Evolutionary conservation across 345 rosid species (phyloP).

Genomic region (Syzygium oleosum): DNA sequence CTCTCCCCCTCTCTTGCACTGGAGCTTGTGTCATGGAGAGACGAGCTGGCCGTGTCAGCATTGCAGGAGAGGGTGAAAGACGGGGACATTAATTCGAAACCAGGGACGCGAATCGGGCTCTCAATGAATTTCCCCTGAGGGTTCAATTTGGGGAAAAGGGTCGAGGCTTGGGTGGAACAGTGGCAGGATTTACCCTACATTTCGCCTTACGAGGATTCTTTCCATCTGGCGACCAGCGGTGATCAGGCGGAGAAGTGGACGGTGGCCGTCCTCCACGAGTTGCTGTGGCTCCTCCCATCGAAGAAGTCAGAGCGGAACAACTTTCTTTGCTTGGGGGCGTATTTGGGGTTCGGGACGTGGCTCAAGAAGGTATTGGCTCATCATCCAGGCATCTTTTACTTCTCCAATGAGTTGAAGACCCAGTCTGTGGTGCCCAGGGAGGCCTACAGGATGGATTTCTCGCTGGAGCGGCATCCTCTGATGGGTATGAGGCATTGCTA

Average conservation of each 20-base stretch:
- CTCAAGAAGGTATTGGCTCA: constrained; percentile 58
- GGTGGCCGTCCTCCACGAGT: constrained; percentile 72
- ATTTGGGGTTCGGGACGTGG: constrained; percentile 52
- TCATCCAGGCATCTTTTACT: constrained; percentile 80
- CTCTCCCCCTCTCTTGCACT: constrained; percentile 15
- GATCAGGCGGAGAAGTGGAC: constrained; percentile 79
- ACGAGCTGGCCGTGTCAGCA: constrained; percentile 47
- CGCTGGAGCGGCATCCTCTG: constrained; percentile 58
- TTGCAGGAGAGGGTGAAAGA: constrained; percentile 43
- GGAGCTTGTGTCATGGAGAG: constrained; percentile 40
- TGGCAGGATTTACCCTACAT: constrained; percentile 79
- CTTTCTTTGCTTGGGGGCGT: constrained; percentile 50
- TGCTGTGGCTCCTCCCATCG: constrained; percentile 46
- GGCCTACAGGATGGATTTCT: constrained; percentile 53
- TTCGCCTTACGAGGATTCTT: constrained; percentile 62
- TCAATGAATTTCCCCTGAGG: constrained; percentile 69
- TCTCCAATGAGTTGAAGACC: constrained; percentile 67
- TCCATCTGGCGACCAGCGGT: constrained; percentile 44
- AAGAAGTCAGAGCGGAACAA: constrained; percentile 75
- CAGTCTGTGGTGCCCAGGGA: constrained; percentile 72
- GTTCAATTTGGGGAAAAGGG: constrained; percentile 48
- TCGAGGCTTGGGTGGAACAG: constrained; percentile 58
- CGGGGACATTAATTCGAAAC: constrained; percentile 9
- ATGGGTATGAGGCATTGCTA: constrained; percentile 77
- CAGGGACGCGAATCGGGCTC: constrained; percentile 42